Conservation (phyloP, 2,329 filamentous ascomycete species). For the Talaromyces sp. region DNA sequence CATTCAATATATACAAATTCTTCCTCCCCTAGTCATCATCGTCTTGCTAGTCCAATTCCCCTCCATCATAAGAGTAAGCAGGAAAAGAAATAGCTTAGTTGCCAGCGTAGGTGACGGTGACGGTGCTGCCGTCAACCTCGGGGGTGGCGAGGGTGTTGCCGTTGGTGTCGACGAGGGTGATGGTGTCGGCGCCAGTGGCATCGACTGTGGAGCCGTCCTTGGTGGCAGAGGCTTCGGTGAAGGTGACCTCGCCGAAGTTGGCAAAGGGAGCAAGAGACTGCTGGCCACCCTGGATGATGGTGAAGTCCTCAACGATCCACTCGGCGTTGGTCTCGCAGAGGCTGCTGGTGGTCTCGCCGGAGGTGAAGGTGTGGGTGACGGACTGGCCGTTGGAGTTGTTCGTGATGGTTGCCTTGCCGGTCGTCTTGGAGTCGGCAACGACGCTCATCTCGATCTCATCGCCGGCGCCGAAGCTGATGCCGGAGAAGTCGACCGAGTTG, state of each 20-base stretch:
- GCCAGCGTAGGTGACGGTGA: slow-evolving; percentile 20
- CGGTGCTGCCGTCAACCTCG: slow-evolving; percentile 17
- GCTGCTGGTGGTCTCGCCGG: slow-evolving; percentile 24
- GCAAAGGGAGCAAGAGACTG: slow-evolving; percentile 42
- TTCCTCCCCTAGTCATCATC: not conserved
- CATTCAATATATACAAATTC: not conserved
- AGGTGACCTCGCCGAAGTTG: slow-evolving; percentile 43
- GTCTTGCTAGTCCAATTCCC: not conserved
- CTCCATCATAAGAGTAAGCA: not conserved
- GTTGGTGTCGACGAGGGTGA: slow-evolving; percentile 44
- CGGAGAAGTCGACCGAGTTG: slow-evolving; percentile 48
- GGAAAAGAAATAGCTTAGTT: not conserved
- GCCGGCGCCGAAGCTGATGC: slow-evolving; percentile 42
- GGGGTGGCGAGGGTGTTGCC: slow-evolving; percentile 27
- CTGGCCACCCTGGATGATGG: slow-evolving; percentile 22
- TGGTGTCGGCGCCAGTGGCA: slow-evolving; percentile 34
- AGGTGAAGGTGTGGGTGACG: slow-evolving; percentile 49
- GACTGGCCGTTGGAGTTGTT: slow-evolving; percentile 50
- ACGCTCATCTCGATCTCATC: slow-evolving; percentile 40
- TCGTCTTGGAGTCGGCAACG: slow-evolving; percentile 35
- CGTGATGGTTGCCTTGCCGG: slow-evolving; percentile 44
- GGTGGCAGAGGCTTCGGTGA: slow-evolving; percentile 27
- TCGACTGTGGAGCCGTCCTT: slow-evolving; percentile 16
- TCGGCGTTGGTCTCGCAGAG: slow-evolving; percentile 57
- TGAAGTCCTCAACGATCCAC: slow-evolving; percentile 59